Evolutionary conservation across 768 basidiomycete species (phyloP).

Genomic region (Crucibulum laeve): DNA sequence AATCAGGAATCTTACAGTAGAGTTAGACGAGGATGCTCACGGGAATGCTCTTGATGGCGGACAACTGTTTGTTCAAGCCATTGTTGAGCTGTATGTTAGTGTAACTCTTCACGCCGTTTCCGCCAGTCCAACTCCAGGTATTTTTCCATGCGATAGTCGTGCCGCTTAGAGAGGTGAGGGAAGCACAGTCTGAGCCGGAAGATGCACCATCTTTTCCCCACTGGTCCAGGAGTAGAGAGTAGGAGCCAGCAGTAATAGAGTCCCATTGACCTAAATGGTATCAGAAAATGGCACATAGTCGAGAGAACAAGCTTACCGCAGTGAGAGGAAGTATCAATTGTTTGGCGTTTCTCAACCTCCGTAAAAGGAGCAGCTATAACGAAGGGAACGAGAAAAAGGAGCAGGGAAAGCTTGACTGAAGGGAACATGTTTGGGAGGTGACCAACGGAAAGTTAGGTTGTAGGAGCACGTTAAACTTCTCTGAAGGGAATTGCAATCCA

Average conservation of each 20-base stretch:
- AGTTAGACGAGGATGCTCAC: conserved; percentile 28
- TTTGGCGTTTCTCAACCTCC: conserved; percentile 20
- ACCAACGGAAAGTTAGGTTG: background rate
- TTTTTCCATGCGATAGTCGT: conserved; percentile 46
- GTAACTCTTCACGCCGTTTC: conserved; percentile 54
- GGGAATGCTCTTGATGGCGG: conserved; percentile 49
- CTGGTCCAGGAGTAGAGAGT: conserved; percentile 47
- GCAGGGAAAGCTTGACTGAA: conserved; percentile 17
- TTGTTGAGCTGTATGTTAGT: conserved; percentile 49
- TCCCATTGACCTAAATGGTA: conserved; percentile 48
- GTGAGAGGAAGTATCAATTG: conserved; percentile 31
- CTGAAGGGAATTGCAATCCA: no score
- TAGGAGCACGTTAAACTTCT: no score
- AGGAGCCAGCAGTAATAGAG: conserved; percentile 34
- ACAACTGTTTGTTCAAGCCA: conserved; percentile 49
- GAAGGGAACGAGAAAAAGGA: conserved; percentile 24
- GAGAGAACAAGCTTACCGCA: conserved; percentile 24
- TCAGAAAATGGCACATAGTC: background rate
- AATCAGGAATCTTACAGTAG: background rate
- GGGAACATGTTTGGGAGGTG: conserved; percentile 11
- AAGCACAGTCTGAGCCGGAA: conserved; percentile 49
- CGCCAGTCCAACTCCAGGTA: conserved; percentile 51
- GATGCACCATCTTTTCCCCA: conserved; percentile 35
- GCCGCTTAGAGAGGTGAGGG: conserved; percentile 36
- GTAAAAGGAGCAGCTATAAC: conserved; percentile 23